These are phyloP conservation scores for Phaseolus coccineus DNA, from an alignment of 331 rosid species.

Conservation along the genomic window DNA sequence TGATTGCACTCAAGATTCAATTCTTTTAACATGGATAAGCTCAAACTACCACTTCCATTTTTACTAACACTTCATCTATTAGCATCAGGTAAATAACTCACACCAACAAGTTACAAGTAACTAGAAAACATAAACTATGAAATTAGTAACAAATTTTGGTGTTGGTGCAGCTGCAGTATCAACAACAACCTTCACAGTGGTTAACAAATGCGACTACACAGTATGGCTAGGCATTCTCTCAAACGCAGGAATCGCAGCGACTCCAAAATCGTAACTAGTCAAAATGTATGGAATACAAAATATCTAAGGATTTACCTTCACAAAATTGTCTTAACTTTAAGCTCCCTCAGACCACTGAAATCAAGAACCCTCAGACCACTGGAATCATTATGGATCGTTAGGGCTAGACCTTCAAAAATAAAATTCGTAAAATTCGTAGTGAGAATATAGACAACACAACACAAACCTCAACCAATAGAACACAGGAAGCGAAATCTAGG, in stretches of 20 bases:
- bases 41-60: conserved; percentile 28
- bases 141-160: neutral
- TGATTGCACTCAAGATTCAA: neutral
- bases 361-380: too few species aligned
- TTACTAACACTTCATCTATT: conserved; percentile 45
- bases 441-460: too few species aligned
- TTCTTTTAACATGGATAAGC: conserved; percentile 48
- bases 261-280: conserved; percentile 27
- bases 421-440: too few species aligned
- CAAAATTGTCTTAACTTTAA: too few species aligned
- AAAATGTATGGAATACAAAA: too few species aligned
- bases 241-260: conserved; percentile 69
- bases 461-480: too few species aligned
- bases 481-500: too few species aligned
- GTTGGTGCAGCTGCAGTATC: conserved; percentile 63
- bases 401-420: too few species aligned
- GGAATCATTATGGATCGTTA: too few species aligned
- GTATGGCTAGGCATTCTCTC: conserved; percentile 93
- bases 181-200: conserved; percentile 73
- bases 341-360: too few species aligned
- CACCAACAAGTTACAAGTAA: neutral
- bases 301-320: too few species aligned
- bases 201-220: conserved; percentile 80
- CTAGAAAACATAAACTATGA: neutral
- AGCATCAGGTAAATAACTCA: conserved; percentile 50